Conservation (phyloP, 2,329 filamentous ascomycete species). For the Xylaria polymorpha region DNA sequence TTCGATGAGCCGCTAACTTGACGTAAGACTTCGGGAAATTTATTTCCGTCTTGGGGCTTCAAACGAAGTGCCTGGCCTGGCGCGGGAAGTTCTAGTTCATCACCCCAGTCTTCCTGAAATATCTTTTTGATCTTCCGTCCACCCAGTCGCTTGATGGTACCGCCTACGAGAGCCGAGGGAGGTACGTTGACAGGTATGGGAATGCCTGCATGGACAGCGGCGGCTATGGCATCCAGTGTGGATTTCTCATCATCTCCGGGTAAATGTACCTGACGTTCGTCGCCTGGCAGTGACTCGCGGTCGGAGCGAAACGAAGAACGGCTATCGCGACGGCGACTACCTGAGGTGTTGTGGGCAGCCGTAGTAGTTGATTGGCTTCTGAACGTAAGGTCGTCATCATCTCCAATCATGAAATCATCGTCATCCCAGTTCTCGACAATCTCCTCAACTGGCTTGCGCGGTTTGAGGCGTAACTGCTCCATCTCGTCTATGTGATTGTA, state of each 20-base stretch:
- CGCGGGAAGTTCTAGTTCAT: constrained; percentile 78
- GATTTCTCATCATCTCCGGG: constrained; percentile 87
- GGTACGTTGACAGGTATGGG: constrained; percentile 89
- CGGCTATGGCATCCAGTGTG: constrained; percentile 85
- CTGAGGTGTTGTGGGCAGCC: constrained; percentile 49
- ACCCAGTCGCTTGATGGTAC: constrained; percentile 91
- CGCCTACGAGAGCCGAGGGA: constrained; percentile 87
- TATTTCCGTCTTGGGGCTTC: constrained; percentile 68
- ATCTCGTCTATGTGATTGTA: constrained; percentile 54
- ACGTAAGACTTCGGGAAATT: constrained; percentile 75
- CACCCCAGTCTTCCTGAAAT: constrained; percentile 83
- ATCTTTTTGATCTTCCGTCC: constrained; percentile 77
- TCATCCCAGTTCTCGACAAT: constrained; percentile 83
- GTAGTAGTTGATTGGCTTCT: constrained; percentile 60
- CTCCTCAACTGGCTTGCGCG: constrained; percentile 66
- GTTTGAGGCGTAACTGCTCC: constrained; percentile 66
- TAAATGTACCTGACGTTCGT: constrained; percentile 88
- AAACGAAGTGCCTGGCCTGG: constrained; percentile 70
- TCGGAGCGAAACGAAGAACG: constrained; percentile 89
- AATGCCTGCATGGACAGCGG: constrained; percentile 89
- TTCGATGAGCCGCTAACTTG: constrained; percentile 72
- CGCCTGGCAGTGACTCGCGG: constrained; percentile 77
- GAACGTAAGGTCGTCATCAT: constrained; percentile 70
- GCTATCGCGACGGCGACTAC: constrained; percentile 69
- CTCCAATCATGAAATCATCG: constrained; percentile 77